A percentile compares a stretch with the other conserved stretches of the same genome.
These are phyloP conservation scores for Akanthomyces muscarius DNA, from an alignment of 2,329 filamentous ascomycete genomes.

Conservation along the genomic window DNA sequence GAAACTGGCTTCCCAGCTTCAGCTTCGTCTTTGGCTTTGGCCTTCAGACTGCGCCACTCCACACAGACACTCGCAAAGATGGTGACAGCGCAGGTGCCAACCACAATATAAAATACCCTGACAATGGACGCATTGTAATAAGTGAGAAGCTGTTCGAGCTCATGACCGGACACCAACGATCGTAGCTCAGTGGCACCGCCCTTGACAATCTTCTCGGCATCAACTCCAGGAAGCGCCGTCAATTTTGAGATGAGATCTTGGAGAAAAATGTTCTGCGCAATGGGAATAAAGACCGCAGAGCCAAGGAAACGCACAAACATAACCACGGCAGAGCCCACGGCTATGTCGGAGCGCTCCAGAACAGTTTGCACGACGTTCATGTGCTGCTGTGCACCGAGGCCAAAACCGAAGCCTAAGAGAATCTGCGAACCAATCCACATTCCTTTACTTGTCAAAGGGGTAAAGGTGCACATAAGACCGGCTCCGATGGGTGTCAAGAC, in stretches of 20 bases:
- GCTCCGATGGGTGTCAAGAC: constrained; percentile 29
- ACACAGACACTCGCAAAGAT: constrained; percentile 36
- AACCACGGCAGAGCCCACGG: constrained; percentile 36
- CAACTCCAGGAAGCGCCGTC: constrained; percentile 27
- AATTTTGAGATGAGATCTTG: constrained; percentile 39
- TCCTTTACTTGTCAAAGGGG: constrained; percentile 23
- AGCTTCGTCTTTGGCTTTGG: constrained; percentile 30
- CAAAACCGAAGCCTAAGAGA: constrained; percentile 36
- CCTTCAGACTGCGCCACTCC: constrained; percentile 51
- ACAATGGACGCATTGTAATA: constrained; percentile 37
- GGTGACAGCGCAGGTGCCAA: constrained; percentile 37
- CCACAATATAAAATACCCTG: constrained; percentile 34
- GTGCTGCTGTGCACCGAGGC: constrained; percentile 37
- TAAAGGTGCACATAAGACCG: constrained; percentile 36
- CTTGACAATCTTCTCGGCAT: constrained; percentile 25
- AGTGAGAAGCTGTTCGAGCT: constrained; percentile 25
- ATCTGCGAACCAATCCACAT: constrained; percentile 41
- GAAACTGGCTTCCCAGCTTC: background rate
- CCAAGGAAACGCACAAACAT: constrained; percentile 36
- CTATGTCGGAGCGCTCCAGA: constrained; percentile 36
- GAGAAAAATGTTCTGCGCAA: constrained; percentile 45
- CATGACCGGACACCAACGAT: constrained; percentile 21
- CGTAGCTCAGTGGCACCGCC: constrained; percentile 31
- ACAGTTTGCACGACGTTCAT: constrained; percentile 39
- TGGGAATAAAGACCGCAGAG: constrained; percentile 40